Evolutionary conservation across 176 grass and related monocot species (phyloP), one percentile per base, ranked within the genome.

Genomic region (Melocanna baccifera): DNA sequence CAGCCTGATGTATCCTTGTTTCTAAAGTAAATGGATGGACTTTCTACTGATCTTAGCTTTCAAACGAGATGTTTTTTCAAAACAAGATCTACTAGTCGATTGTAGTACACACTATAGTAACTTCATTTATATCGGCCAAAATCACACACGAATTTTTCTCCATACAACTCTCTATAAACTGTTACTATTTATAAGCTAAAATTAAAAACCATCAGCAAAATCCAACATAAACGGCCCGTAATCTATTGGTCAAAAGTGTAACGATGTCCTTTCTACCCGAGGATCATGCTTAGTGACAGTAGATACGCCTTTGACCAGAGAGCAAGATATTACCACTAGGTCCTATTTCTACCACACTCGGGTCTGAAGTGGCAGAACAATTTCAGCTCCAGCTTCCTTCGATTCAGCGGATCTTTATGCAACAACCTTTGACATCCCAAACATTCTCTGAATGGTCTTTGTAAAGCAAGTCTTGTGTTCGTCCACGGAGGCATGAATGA

Each of bases 401-500:
- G 55, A 28, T 62, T 87, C 81, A 12, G 76, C 22, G 9, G 89
- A 81, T 61, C 81, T 86, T 47, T 93, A 84, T 43, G 78, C 80
- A 12, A 89, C 93, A 6, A 45, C 73, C 88, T 86, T 94, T 41
- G 91, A 92, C 87, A 96, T 87, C 13, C 81, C 91, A 64, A 94
- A 98, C 89, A 98, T 89, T 84, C 85, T 92, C 73, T 89, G 73
- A 6, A 96, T 85, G 22, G 91, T 98, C 47, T 89, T 91, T 22
- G 92, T 83, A 50, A 96, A 87, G 59, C 93, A 98, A 76, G 83
- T 92, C 46, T 62, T 78, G 89, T 94, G 93, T 62, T 98, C 96
- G 37, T 94, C 91, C 59, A 90, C 62, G 2, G 89, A 98, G 6
- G 96, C 93, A 78, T 89, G 87, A 69, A 98, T 50, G 36, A 94